Conservation (phyloP, 2,329 filamentous ascomycete genomes). For the Nemania sp. region DNA sequence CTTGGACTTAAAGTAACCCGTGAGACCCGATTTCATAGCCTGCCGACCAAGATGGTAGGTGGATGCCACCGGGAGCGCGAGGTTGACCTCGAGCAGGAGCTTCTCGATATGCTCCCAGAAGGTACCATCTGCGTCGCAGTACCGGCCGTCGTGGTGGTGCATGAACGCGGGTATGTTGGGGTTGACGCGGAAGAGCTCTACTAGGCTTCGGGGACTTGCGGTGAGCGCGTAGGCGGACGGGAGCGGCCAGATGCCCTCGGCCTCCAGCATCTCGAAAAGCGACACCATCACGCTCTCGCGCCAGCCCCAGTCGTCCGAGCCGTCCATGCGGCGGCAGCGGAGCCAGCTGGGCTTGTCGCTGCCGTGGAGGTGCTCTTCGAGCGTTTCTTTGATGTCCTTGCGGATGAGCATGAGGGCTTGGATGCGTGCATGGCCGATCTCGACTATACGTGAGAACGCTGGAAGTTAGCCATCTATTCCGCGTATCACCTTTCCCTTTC, state of each 20-base stretch:
- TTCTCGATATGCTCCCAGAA: conserved; percentile 32
- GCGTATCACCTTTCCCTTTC: no score
- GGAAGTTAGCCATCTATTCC: conserved; percentile 11
- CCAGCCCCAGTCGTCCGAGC: conserved; percentile 29
- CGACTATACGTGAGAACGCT: conserved; percentile 2
- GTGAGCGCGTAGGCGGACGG: conserved; percentile 20
- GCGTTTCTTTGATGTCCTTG: conserved; percentile 24
- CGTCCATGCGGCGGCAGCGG: conserved; percentile 30
- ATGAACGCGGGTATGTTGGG: conserved; percentile 33
- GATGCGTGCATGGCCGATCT: conserved; percentile 29
- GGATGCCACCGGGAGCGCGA: conserved; percentile 10
- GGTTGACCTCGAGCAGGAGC: conserved; percentile 14
- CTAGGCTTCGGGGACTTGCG: conserved; percentile 21
- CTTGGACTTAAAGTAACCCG: not conserved
- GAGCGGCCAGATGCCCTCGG: conserved; percentile 30
- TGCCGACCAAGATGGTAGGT: conserved; percentile 10
- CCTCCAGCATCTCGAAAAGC: conserved; percentile 20
- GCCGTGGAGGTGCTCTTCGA: conserved; percentile 35
- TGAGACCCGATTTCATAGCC: conserved; percentile 27
- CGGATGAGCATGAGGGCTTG: conserved; percentile 31
- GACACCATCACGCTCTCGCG: conserved; percentile 16
- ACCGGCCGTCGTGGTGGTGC: conserved; percentile 17
- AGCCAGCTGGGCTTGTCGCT: not conserved
- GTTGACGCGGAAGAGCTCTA: conserved; percentile 28
- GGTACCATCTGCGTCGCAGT: conserved; percentile 24